Conservation (phyloP, 805 yeast genomes). For the Schwanniomyces occidentalis region DNA sequence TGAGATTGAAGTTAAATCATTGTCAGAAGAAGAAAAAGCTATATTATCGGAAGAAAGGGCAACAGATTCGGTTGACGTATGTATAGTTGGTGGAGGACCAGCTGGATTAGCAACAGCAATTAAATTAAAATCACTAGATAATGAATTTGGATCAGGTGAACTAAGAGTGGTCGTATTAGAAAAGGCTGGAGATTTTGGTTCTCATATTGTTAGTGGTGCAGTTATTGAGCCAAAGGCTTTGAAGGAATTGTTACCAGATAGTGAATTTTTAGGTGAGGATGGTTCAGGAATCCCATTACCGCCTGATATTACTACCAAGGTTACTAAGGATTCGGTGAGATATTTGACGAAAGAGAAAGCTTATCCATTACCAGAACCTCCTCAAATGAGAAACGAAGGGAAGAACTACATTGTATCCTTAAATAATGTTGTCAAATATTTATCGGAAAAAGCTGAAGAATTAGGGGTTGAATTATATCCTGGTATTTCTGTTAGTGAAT, state of each 20-base stretch:
- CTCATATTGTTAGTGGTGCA: conserved; percentile 92
- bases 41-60: conserved; percentile 66
- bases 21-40: conserved; percentile 44
- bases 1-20: neutral
- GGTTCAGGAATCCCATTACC: conserved; percentile 76
- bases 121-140: conserved; percentile 79
- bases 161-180: conserved; percentile 87
- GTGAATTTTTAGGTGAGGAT: conserved; percentile 50
- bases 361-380: conserved; percentile 87
- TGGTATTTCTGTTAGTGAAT: conserved; percentile 80
- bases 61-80: conserved; percentile 85
- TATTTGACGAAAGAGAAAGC: conserved; percentile 61
- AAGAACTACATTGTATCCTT: conserved; percentile 84
- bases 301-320: conserved; percentile 70
- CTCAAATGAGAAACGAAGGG: conserved; percentile 79
- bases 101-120: conserved; percentile 97
- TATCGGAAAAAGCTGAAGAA: conserved; percentile 88
- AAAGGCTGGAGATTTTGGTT: conserved; percentile 90
- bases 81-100: conserved; percentile 97
- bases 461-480: conserved; percentile 93
- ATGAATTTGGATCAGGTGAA: conserved; percentile 59
- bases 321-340: conserved; percentile 72
- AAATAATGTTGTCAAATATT: conserved; percentile 75
- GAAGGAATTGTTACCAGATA: conserved; percentile 76
- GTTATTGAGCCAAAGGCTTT: conserved; percentile 89